These are phyloP conservation scores for Verticillium tricorpus DNA, from an alignment of 2,329 filamentous ascomycete genomes.

Conservation along the genomic window DNA sequence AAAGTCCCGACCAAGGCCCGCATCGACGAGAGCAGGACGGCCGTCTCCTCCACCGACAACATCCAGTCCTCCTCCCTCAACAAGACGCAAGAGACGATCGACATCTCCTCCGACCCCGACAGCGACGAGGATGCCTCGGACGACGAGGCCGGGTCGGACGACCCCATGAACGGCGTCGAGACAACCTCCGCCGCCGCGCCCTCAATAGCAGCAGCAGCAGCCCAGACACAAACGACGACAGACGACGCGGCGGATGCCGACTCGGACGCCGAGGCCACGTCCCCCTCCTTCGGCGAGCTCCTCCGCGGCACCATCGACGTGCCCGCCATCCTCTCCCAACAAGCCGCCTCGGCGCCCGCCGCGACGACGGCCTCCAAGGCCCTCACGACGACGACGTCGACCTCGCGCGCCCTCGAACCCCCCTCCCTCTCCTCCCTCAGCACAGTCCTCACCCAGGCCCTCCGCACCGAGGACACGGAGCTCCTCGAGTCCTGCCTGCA, in stretches of 20 bases:
- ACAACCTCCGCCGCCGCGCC: conserved; percentile 9
- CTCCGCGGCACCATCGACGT: conserved; percentile 77
- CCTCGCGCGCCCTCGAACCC: conserved; percentile 45
- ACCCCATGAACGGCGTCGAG: conserved; percentile 14
- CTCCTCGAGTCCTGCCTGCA: conserved; percentile 91
- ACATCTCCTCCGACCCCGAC: conserved; percentile 53
- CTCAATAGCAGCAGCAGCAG: conserved; percentile 13
- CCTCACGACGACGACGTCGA: conserved; percentile 35
- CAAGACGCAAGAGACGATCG: conserved; percentile 38
- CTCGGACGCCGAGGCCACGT: conserved; percentile 44
- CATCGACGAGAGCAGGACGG: conserved; percentile 55
- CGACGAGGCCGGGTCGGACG: conserved; percentile 26
- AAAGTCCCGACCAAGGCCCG: conserved; percentile 43
- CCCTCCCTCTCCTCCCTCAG: conserved; percentile 77
- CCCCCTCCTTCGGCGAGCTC: conserved; percentile 79
- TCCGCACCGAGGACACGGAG: conserved; percentile 84
- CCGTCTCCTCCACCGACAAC: conserved; percentile 39
- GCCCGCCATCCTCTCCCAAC: conserved; percentile 49
- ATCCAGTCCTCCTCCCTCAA: conserved; percentile 27
- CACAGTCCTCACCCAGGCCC: conserved; percentile 88
- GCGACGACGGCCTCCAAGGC: conserved; percentile 18
- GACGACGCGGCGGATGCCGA: conserved; percentile 24
- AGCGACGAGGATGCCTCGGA: conserved; percentile 44
- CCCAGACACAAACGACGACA: conserved; percentile 17
- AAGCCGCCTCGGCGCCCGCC: conserved; percentile 7